phyloP scores from a whole-genome alignment of 2,329 filamentous ascomycete species.

The Penicillium sumatraense region DNA sequence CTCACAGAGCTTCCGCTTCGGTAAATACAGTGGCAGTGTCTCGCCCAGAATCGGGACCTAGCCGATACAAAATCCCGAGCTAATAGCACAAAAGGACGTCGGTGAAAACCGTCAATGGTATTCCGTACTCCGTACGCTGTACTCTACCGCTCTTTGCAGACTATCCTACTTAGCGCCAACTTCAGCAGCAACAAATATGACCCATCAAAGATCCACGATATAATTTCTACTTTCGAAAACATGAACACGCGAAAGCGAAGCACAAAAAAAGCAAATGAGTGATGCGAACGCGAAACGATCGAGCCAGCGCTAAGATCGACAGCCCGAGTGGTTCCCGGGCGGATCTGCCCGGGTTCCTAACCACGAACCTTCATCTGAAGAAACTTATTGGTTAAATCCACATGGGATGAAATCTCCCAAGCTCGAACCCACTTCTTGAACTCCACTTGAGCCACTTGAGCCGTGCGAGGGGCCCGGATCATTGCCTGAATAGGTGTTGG shows the following conservation, averaged over 20 bases:
- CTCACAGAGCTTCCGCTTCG: not conserved
- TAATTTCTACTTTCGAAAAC: not conserved
- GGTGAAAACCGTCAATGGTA: not conserved
- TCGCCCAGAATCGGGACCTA: not conserved
- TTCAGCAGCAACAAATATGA: not conserved
- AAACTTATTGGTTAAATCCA: not conserved
- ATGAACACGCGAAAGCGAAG: not conserved
- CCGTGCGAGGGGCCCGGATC: not conserved
- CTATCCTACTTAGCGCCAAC: not conserved
- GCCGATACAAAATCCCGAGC: not conserved
- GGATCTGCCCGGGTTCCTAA: slow-evolving; percentile 20
- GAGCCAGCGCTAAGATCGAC: slow-evolving; percentile 21
- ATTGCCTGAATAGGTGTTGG: not conserved
- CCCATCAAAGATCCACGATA: not conserved
- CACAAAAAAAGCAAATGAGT: not conserved
- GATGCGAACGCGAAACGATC: not conserved
- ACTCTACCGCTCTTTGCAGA: too few species aligned
- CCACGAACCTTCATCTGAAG: slow-evolving; percentile 5
- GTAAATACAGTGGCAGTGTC: not conserved
- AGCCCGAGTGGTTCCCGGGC: slow-evolving; percentile 14
- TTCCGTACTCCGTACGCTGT: not conserved
- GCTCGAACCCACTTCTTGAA: not conserved
- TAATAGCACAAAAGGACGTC: not conserved
- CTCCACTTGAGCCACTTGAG: not conserved
- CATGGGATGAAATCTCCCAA: not conserved